Evolutionary conservation across 192 early-diverging fungal species (phyloP).

Genomic region (Backusella psychrophila): DNA sequence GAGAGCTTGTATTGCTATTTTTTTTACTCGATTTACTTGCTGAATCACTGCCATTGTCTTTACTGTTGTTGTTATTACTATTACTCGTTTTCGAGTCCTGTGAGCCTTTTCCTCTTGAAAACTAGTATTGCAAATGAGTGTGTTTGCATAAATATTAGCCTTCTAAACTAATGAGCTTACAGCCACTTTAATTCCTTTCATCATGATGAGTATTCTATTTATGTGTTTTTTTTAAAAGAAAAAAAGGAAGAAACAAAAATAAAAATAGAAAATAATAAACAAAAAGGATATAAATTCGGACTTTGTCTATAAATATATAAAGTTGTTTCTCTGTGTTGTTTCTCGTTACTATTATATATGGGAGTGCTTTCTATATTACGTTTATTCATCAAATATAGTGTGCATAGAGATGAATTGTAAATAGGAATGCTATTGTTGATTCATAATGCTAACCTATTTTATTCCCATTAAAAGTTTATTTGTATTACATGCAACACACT

Average conservation of each 20-base stretch:
- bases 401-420: too few species aligned
- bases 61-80: not conserved
- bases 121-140: not conserved
- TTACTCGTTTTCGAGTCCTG: not conserved
- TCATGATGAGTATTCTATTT: constrained; percentile 15
- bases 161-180: constrained; percentile 1
- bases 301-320: not conserved
- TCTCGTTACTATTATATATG: not conserved
- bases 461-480: too few species aligned
- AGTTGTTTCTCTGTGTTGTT: not conserved
- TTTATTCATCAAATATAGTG: too few species aligned
- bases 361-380: not conserved
- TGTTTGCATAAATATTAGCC: not conserved
- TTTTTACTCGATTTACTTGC: not conserved
- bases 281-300: not conserved
- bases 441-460: too few species aligned
- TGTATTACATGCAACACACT: not conserved
- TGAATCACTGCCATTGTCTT: not conserved
- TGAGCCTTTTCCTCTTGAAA: not conserved
- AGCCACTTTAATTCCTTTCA: constrained; percentile 33
- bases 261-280: not conserved
- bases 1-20: not conserved
- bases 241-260: not conserved
- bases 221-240: not conserved
- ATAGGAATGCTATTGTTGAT: too few species aligned